Conservation (phyloP, 2,329 filamentous ascomycete genomes). For the Fusarium vanettenii region DNA sequence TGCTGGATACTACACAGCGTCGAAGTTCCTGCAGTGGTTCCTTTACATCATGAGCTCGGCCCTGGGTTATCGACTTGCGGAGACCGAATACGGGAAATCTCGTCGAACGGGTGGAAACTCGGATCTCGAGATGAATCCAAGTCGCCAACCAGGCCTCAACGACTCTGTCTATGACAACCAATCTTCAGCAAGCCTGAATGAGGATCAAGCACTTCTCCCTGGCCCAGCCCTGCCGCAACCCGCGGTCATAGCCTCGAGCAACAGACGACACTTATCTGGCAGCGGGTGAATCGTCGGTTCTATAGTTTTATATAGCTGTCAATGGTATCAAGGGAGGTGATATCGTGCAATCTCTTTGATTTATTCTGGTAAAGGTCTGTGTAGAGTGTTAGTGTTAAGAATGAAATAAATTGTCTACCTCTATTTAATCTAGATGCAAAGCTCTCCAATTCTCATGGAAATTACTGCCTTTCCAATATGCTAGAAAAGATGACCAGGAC, state of each 20-base stretch:
- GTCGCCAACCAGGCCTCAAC: not conserved
- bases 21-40: slow-evolving; percentile 3
- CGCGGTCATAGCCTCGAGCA: not conserved
- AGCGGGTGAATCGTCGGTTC: not conserved
- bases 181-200: not conserved
- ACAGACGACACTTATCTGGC: not conserved
- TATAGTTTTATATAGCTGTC: not conserved
- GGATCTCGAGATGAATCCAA: not conserved
- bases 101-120: not conserved
- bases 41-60: slow-evolving; percentile 5
- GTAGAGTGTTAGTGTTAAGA: not conserved
- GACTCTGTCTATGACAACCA: not conserved
- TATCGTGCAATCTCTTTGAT: not conserved
- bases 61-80: not conserved
- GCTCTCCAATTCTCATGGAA: not conserved
- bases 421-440: not conserved
- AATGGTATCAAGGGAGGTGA: not conserved
- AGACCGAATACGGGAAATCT: not conserved
- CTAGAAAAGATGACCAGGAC: not conserved
- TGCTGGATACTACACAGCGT: slow-evolving; percentile 5
- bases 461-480: not conserved
- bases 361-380: not conserved
- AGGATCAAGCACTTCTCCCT: not conserved
- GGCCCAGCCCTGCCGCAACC: not conserved
- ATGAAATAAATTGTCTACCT: not conserved